phyloP scores from a whole-genome alignment of 306 rosid genomes.

The Adenanthera pavonina region DNA sequence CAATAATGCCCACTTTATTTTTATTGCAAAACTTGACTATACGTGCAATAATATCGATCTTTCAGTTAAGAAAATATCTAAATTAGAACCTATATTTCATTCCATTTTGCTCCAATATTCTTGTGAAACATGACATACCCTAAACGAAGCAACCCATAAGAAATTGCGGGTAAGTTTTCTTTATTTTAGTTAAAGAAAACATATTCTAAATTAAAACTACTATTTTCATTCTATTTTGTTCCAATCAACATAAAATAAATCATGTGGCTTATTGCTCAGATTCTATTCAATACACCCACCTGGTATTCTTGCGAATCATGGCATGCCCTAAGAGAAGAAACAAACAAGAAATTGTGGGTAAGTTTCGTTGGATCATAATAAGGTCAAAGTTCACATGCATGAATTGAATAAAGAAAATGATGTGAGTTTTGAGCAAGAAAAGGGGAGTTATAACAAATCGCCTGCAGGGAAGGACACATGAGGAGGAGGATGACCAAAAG shows the following conservation, averaged over 20 bases:
- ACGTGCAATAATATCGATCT: no score
- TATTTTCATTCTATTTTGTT: no score
- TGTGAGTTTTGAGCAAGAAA: conserved; percentile 29
- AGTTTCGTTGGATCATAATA: not conserved
- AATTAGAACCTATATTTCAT: not conserved
- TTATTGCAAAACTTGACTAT: no score
- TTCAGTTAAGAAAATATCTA: not conserved
- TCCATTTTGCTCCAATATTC: not conserved
- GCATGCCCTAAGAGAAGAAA: no score
- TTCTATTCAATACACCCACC: no score
- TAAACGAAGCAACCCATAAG: not conserved
- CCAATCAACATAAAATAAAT: no score
- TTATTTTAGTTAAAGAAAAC: not conserved
- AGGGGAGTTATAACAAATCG: conserved; percentile 42
- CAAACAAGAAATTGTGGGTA: not conserved
- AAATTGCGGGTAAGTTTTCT: no score
- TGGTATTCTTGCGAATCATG: no score
- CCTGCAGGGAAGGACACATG: conserved; percentile 47
- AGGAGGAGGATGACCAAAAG: conserved; percentile 32
- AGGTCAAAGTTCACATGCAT: not conserved
- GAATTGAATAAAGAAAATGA: conserved; percentile 2
- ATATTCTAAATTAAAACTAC: no score
- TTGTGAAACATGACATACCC: not conserved
- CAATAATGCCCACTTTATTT: no score
- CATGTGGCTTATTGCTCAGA: no score